Evolutionary conservation across 2,329 filamentous ascomycete species (phyloP).

Genomic region (Trichoderma oligosporum): DNA sequence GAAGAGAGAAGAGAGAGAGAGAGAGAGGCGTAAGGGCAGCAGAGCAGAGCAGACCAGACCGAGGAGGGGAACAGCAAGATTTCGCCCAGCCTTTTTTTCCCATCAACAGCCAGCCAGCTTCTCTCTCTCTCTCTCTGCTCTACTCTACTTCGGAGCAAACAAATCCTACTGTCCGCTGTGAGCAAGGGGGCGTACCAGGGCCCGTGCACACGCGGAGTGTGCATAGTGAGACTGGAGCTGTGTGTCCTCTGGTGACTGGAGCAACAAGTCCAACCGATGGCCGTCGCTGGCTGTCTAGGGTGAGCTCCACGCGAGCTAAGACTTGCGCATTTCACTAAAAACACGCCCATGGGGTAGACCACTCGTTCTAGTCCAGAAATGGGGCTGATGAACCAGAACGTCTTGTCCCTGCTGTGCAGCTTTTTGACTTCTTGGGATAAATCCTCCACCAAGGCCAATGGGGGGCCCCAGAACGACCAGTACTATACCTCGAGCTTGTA

Average conservation of each 20-base stretch:
- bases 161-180: neutral
- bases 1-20: neutral
- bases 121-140: too few species aligned
- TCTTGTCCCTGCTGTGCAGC: neutral
- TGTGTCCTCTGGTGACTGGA: neutral
- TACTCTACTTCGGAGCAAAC: neutral
- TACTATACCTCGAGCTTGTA: neutral
- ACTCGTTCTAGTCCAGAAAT: neutral
- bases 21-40: neutral
- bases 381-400: neutral
- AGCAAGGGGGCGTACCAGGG: neutral
- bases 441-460: neutral
- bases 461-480: too few species aligned
- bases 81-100: constrained; percentile 5
- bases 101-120: neutral
- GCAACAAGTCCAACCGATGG: neutral
- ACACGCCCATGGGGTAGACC: neutral
- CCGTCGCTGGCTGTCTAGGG: neutral
- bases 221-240: neutral
- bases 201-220: too few species aligned
- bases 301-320: constrained; percentile 3
- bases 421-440: neutral
- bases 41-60: neutral
- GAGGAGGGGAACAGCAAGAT: neutral
- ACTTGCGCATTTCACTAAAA: neutral